Evolutionary conservation across 371 early-diverging fungal genomes (phyloP), one percentile per base, ranked within the genome.

Genomic region (Batkoa obscura): DNA sequence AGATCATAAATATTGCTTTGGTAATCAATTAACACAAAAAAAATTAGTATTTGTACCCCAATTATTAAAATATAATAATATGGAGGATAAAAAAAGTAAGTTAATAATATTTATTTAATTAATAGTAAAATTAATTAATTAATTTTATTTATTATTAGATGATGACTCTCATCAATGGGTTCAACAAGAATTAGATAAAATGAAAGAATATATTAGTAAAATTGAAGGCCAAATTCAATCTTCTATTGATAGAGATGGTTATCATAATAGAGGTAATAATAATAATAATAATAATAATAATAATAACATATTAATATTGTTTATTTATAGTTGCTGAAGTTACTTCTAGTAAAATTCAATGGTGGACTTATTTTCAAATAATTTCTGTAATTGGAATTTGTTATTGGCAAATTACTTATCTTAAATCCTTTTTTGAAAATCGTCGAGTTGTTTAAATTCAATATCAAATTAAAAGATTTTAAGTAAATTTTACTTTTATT

Each of bases 1-100:
- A 4, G n/a, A 10, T 30, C 51, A 51, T 39, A 51, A 51, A 37
- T 51, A 51, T 33, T 51, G 51, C 37, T 51, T 51, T 23, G 15
- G 17, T 37, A 51, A 51, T 15, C 37, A 37, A 23, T 37, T 37
- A 37, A 8, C 5, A 15, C 12, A 15, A 51, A 49, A 35, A 49
- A 49, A 31, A 33, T 49, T 6, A 30, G 30, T 6, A 31, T 49
- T 33, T 31, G 33, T 33, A 5, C 33, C 2, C 17, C 17, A 23
- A 49, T 49, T 31, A 33, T 49, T 8, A 49, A 49, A 32, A n/a
- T n/a, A n/a, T n/a, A 23, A 49, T 49, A 32, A 49, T 33, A 4
- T 31, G 2, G 50, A 49, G 4, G 9, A 5, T 2, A 49, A 49
- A 32, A 49, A 49, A 49, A 8, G 50, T 49, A 49, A 6, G 13